Evolutionary conservation across 768 basidiomycete species (phyloP).

Genomic region (Coprinopsis strossmayeri): DNA sequence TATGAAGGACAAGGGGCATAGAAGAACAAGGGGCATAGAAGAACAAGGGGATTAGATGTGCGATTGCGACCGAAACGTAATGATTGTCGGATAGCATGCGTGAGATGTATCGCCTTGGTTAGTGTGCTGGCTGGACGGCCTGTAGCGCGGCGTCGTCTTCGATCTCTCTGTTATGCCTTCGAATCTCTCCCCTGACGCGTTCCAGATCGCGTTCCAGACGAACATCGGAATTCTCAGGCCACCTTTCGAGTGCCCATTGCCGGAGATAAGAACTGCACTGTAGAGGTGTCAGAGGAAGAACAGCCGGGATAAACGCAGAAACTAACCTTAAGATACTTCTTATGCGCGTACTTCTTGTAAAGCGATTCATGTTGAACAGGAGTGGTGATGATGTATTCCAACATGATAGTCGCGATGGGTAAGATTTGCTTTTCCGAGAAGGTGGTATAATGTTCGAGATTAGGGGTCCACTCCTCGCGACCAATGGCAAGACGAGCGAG

Average conservation of each 20-base stretch:
- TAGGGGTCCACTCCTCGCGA: conserved; percentile 82
- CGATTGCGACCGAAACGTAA: too few relatives aligned
- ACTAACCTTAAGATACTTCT: conserved; percentile 78
- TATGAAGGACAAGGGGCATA: too few relatives aligned
- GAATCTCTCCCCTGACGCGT: conserved; percentile 38
- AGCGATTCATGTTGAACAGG: conserved; percentile 76
- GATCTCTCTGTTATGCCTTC: conserved; percentile 10
- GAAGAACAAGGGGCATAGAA: too few relatives aligned
- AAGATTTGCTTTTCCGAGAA: conserved; percentile 81
- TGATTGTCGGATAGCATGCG: background rate
- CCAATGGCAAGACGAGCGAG: conserved; percentile 79
- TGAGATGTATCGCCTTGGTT: background rate
- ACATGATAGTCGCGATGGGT: conserved; percentile 86
- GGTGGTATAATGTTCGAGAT: conserved; percentile 89
- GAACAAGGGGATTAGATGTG: too few relatives aligned
- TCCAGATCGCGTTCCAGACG: conserved; percentile 54
- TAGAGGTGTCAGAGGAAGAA: background rate
- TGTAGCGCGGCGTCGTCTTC: conserved; percentile 14
- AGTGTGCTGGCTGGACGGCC: background rate
- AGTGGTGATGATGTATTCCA: conserved; percentile 78
- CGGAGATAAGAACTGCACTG: conserved; percentile 81
- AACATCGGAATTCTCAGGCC: conserved; percentile 59
- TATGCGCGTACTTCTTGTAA: conserved; percentile 88
- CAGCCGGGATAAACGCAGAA: background rate
- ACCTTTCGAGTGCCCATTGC: conserved; percentile 77